Base-by-base conservation (phyloP, 2,329 filamentous ascomycete genomes). In the Diaporthe vexans region DNA sequence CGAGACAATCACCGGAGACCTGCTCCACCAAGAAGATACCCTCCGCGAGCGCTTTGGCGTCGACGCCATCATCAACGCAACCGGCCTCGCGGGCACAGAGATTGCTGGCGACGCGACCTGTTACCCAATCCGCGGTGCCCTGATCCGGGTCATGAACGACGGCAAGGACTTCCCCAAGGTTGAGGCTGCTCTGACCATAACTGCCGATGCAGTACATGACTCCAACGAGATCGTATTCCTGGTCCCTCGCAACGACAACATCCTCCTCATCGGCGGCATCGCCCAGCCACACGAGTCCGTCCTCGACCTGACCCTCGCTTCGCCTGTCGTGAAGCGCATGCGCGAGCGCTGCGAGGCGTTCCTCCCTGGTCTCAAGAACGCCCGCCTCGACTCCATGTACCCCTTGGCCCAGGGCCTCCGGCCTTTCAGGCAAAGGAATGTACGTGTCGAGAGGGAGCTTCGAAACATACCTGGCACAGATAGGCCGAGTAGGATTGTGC, bases 111-210 rank as follows among this genome's bases (percentile, higher is more conserved):
- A 86, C 73, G 70, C 79, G n/a, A 79, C 78, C 8, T 82, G 82
- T 73, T 87, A 86, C 76, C 84, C 84, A 2, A 81, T 87, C 72
- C 82, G 85, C 8, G 86, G 86, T 26, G 86, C 79, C 6, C 79
- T 87, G 7, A 81, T 86, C 63, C 83, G 85, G 52, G 84, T 86
- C 76, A 81, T 85, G 78, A 88, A 87, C 76, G 84, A 86, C 69
- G 85, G 85, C 37, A 79, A 75, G 9, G 78, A 78, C 56, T 87
- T 86, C 73, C 83, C 84, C 7, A 84, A 85, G 76, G 77, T 87
- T 26, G 79, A 83, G 10, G 79, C 81, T 15, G 83, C 84, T 19
- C 77, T 87, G 72, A 83, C 82, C 0, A 83, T 87, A 73, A 82
- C 83, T 24, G 83, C 85, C 58, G 83, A 84, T 65, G 81, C 82